These are phyloP conservation scores for Carex cristatella DNA, from an alignment of 176 grass and related monocot species.

Conservation along the genomic window DNA sequence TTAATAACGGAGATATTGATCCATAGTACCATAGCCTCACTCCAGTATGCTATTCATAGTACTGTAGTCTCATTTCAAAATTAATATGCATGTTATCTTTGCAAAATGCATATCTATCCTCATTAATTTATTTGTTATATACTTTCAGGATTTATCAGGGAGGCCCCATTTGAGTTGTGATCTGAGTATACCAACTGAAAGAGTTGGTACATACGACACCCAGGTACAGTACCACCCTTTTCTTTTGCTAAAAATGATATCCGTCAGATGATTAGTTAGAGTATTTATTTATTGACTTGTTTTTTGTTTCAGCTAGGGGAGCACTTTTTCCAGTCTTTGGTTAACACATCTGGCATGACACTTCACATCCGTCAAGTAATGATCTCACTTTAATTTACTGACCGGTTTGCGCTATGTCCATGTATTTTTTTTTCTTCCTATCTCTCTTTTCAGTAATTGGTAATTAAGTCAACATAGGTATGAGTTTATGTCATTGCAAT, in stretches of 20 bases:
- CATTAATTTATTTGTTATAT: not conserved
- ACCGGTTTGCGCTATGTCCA: too few relatives aligned
- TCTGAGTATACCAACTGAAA: slow-evolving; percentile 65
- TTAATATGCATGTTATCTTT: slow-evolving; percentile 16
- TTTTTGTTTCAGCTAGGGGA: slow-evolving; percentile 65
- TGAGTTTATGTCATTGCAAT: too few relatives aligned
- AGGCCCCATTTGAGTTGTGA: slow-evolving; percentile 83
- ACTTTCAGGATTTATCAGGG: slow-evolving; percentile 78
- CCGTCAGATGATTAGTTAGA: not conserved
- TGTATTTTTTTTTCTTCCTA: too few relatives aligned
- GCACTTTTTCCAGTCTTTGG: slow-evolving; percentile 88
- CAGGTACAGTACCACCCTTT: slow-evolving; percentile 57
- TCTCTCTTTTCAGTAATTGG: too few relatives aligned
- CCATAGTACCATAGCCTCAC: too few relatives aligned
- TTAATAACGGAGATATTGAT: too few relatives aligned
- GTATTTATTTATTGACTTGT: not conserved
- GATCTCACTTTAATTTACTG: not conserved
- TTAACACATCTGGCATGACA: slow-evolving; percentile 96
- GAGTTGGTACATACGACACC: slow-evolving; percentile 82
- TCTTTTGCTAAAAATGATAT: not conserved
- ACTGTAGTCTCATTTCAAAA: too few relatives aligned
- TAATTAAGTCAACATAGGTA: too few relatives aligned
- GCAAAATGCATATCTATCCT: not conserved
- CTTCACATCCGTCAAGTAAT: slow-evolving; percentile 92
- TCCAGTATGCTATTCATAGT: too few relatives aligned